Evolutionary conservation across 192 early-diverging fungal genomes (phyloP), one percentile per base, ranked within the genome.

Genomic region (Coemansia sp.): DNA sequence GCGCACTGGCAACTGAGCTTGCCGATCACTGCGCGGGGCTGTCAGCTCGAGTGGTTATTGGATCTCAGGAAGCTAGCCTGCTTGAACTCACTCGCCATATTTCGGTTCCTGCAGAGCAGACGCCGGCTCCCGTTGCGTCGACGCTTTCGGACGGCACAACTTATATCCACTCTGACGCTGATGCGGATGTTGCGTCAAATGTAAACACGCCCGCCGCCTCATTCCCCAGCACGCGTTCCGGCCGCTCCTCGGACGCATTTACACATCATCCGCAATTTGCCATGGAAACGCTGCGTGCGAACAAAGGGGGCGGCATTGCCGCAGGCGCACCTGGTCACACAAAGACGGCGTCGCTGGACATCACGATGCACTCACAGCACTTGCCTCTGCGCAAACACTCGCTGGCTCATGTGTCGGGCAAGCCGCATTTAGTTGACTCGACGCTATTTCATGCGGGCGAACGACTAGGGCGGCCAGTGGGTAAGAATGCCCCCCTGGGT

Each of bases 341-440:
- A 15, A 67, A 55, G 17, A 49, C 64, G 1, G 39, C 41, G 1
- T 67, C 64, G 11, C 41, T 67, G 41, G 64, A 67, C 25, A 35
- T 49, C 20, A 35, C 30, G 15, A 8, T 34, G 32, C 53, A 50
- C 8, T 12, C 53, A 15, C 39, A 41, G n/a, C 20, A 20, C 3
- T 15, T 20, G 17, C 61, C 29, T 27, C 23, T 15, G 6, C 44
- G 50, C 29, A 58, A 66, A 17, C 34, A 54, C 29, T 57, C 55
- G 28, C 42, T 51, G 10, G 39, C 42, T 10, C 12, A 38, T 8
- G 36, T 48, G 26, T 19, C 26, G 1, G 32, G 41, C 48, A 19
- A 41, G 28, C 31, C 45, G 9, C 39, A 23, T 9, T 20, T 31
- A 7, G 9, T 41, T 9, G 53, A 55, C 20, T 38, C 50, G 19